These are phyloP conservation scores for Penicillium sp. DNA, from an alignment of 2,329 filamentous ascomycete genomes.

Conservation along the genomic window DNA sequence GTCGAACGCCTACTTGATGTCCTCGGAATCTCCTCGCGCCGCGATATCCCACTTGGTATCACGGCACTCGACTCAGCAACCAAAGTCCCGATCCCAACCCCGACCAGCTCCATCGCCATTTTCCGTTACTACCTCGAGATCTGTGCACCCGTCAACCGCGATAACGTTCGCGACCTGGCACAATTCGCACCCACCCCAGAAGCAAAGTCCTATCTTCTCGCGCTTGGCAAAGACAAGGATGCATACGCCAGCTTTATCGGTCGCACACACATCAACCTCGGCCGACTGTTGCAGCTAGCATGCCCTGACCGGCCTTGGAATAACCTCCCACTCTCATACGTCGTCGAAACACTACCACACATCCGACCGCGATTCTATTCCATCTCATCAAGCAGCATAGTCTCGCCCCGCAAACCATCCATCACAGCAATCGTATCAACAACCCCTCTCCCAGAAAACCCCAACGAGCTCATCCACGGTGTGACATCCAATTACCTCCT, in stretches of 20 bases:
- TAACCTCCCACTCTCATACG: conserved; percentile 78
- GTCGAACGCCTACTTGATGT: conserved; percentile 77
- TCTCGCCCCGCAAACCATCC: conserved; percentile 54
- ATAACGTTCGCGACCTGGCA: conserved; percentile 76
- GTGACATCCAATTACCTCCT: conserved; percentile 92
- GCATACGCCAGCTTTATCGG: conserved; percentile 77
- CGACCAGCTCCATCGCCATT: conserved; percentile 83
- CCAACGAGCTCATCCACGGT: conserved; percentile 72
- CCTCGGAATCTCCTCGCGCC: conserved; percentile 55
- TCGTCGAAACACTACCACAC: conserved; percentile 83
- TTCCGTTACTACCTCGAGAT: conserved; percentile 91
- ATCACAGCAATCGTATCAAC: conserved; percentile 89
- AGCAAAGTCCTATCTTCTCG: conserved; percentile 75
- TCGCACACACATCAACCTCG: conserved; percentile 68
- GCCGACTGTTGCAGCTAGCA: conserved; percentile 50
- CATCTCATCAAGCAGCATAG: conserved; percentile 65
- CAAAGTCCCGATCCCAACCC: conserved; percentile 80
- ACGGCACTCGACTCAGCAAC: conserved; percentile 60
- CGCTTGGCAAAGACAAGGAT: conserved; percentile 79
- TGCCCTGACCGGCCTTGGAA: conserved; percentile 70
- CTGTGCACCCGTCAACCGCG: conserved; percentile 84
- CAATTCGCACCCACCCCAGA: conserved; percentile 77
- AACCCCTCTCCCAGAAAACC: conserved; percentile 65
- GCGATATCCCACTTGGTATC: conserved; percentile 54
- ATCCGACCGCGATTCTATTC: conserved; percentile 94